These are phyloP conservation scores for Pythium aphanidermatum DNA, from an alignment of 352 stramenopile genomes.

Conservation along the genomic window DNA sequence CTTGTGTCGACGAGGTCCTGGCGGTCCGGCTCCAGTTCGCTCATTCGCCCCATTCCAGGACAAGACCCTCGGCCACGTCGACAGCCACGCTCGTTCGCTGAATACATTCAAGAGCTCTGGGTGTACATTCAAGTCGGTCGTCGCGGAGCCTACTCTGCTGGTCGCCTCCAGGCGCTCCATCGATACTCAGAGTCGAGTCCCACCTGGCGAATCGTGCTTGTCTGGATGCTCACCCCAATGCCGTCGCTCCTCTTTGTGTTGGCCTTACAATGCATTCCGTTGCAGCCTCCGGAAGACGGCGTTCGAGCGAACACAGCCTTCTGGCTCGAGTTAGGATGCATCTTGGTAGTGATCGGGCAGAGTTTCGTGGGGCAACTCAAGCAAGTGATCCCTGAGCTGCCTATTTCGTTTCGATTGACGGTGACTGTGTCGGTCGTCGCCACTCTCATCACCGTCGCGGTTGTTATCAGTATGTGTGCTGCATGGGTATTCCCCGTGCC, in stretches of 20 bases:
- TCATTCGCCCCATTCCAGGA: too few relatives aligned
- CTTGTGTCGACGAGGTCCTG: too few relatives aligned
- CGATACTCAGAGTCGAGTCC: constrained; percentile 4
- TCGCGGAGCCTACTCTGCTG: constrained; percentile 8
- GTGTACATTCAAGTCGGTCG: constrained; percentile 15
- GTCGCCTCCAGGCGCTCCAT: constrained; percentile 11
- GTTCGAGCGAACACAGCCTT: constrained; percentile 5
- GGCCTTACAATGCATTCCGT: constrained; percentile 10
- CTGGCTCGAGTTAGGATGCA: constrained; percentile 8
- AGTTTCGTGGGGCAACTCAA: constrained; percentile 17
- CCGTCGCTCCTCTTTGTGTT: constrained; percentile 17
- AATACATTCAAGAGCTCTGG: constrained; percentile 2
- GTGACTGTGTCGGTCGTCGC: constrained; percentile 7
- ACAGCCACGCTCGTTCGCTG: too few relatives aligned
- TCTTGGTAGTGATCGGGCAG: constrained; percentile 7
- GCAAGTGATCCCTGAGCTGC: constrained; percentile 18
- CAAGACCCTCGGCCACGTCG: too few relatives aligned
- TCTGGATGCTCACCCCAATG: constrained; percentile 11
- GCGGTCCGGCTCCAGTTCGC: too few relatives aligned
- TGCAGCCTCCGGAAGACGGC: constrained; percentile 3
- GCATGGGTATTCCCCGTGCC: constrained; percentile 18
- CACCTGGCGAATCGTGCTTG: constrained; percentile 4
- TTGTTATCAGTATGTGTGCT: constrained; percentile 1
- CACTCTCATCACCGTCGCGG: not conserved
- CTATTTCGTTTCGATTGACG: constrained; percentile 2